Evolutionary conservation across 2,329 filamentous ascomycete species (phyloP), one percentile per base, ranked within the genome.

Genomic region (Alternaria arbusti): DNA sequence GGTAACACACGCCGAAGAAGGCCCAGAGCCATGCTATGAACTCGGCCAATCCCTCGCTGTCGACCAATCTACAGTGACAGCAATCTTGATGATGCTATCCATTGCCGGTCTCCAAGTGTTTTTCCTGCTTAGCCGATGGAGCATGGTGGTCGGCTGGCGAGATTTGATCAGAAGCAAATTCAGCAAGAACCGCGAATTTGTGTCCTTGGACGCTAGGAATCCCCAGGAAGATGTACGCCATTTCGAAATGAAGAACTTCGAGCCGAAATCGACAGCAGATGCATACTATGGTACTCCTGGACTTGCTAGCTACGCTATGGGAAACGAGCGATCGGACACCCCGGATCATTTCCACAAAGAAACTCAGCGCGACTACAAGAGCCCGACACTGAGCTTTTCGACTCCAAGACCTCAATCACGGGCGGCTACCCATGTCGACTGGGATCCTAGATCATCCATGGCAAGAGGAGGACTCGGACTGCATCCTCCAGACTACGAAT

Each of bases 61-160:
- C 64, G 90, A 88, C 70, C 88, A 96, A 79, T 86, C 88, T 5
- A 95, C 92, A 0, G 87, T 97, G 9, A 86, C 91, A 43, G 92
- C 94, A 1, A 91, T 97, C 12, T 83, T 99, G 51, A 84, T 97
- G 58, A 87, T 98, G 54, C 84, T 99, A 7, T 90, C 91, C 67
- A 77, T 93, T 69, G 94, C 94, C 68, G 95, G 95, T 8, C 83
- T 98, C 51, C 97, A 95, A 89, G 88, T 91, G 54, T 86, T 96
- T 61, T 80, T 97, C 58, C 88, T 98, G 62, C 88, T 97, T 30
- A 91, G 91, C 40, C 90, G 94, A 56, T 89, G 88, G 78, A 90
- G 91, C n/a, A 96, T 98, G 90, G 84, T 96, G 59, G 87, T 85
- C 4, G 96, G 91, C 66, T 99, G 96, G 96, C 70, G 84, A 45